These are phyloP conservation scores for Dipteronia sinensis DNA, from an alignment of 345 rosid genomes.

Conservation along the genomic window DNA sequence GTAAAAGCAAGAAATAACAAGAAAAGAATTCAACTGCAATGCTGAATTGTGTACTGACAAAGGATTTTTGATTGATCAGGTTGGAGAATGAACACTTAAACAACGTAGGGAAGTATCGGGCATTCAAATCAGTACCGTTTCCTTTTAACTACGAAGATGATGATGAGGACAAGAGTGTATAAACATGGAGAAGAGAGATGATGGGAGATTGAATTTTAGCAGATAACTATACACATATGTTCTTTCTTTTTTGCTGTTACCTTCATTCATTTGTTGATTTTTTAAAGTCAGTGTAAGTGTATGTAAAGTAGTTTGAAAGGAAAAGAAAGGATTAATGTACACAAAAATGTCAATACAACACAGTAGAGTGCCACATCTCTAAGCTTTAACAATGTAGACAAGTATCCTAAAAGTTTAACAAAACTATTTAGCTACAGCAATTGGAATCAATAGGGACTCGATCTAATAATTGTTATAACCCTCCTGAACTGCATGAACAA, in stretches of 20 bases:
- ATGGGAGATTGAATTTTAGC: background rate
- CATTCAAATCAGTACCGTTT: constrained; percentile 78
- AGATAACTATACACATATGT: background rate
- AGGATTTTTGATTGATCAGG: constrained; percentile 36
- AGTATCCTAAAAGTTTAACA: background rate
- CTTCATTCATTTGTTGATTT: background rate
- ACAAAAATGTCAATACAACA: too few species aligned
- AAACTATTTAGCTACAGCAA: background rate
- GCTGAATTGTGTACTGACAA: background rate
- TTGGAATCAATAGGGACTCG: too few species aligned
- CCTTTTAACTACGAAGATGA: constrained; percentile 55
- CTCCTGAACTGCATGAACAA: too few species aligned
- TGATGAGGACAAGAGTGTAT: constrained; percentile 14
- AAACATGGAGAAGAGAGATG: background rate
- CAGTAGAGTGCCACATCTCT: background rate
- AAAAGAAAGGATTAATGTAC: background rate
- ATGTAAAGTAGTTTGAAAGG: background rate
- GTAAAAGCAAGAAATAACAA: background rate
- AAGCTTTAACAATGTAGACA: background rate
- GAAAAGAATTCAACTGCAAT: background rate
- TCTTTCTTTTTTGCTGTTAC: background rate
- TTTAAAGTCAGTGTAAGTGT: background rate
- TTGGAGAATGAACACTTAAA: constrained; percentile 90
- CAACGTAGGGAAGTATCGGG: constrained; percentile 78
- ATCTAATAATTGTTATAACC: too few species aligned